phyloP scores from a whole-genome alignment of 129 eudicot species.

The Escallonia rubra region DNA sequence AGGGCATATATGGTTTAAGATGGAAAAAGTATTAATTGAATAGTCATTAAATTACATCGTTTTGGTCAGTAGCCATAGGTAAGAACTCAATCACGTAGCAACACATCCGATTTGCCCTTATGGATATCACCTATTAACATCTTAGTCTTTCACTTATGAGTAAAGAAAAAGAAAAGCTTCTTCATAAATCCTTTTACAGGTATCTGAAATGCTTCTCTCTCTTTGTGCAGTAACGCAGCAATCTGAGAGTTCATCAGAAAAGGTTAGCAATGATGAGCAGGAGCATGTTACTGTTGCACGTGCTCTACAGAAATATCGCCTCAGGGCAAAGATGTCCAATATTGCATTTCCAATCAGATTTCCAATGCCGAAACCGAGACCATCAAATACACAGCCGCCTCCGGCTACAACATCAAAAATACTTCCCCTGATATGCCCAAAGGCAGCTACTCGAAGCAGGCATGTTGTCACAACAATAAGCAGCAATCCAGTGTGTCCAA shows the following conservation, averaged over 20 bases:
- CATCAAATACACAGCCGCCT: constrained; percentile 44
- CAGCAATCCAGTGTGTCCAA: constrained; percentile 19
- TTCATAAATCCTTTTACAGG: background rate
- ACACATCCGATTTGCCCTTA: background rate
- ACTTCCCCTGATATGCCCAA: constrained; percentile 71
- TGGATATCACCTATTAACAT: background rate
- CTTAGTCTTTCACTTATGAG: background rate
- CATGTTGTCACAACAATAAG: constrained; percentile 25
- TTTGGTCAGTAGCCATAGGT: no score
- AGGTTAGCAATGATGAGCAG: constrained; percentile 59
- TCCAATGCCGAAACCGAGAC: constrained; percentile 56
- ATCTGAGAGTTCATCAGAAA: constrained; percentile 52
- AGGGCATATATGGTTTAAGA: no score
- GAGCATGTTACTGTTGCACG: constrained; percentile 92
- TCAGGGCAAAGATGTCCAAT: constrained; percentile 53
- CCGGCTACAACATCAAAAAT: constrained; percentile 67
- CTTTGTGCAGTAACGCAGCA: constrained; percentile 66
- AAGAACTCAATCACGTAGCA: background rate
- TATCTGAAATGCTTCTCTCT: constrained; percentile 7
- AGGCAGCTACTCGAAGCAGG: constrained; percentile 39
- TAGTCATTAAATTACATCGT: no score
- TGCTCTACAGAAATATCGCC: constrained; percentile 66
- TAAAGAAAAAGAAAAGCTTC: background rate
- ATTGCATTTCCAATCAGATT: constrained; percentile 64
- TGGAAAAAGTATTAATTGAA: no score